Conservation (phyloP, 352 stramenopile species). For the Elongisporangium senticosum region DNA sequence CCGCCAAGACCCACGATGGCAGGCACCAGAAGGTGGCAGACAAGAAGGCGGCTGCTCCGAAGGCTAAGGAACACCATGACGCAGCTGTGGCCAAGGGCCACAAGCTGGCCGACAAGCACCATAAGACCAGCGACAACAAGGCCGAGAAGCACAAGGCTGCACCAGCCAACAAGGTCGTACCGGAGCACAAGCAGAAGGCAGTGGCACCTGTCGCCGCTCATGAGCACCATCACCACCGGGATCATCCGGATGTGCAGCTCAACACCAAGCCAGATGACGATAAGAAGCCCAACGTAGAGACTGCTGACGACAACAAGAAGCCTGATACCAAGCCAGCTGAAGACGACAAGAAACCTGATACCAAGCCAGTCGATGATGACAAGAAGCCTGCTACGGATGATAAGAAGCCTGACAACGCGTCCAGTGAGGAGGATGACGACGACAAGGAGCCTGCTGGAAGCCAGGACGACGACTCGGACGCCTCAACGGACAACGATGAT, state of each 20-base stretch:
- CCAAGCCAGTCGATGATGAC: not conserved
- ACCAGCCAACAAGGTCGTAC: slow-evolving; percentile 3
- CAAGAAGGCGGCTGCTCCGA: not conserved
- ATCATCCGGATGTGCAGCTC: not conserved
- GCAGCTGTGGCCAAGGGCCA: not conserved
- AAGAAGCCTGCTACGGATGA: not conserved
- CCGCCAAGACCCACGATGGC: too few species aligned
- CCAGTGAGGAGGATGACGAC: not conserved
- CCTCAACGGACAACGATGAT: not conserved
- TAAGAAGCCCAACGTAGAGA: not conserved
- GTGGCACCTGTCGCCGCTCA: not conserved
- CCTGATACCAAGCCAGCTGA: not conserved
- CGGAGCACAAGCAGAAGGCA: not conserved
- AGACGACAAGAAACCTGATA: not conserved
- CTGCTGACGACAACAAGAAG: not conserved
- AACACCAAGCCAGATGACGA: not conserved
- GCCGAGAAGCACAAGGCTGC: not conserved
- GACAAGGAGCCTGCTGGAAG: not conserved
- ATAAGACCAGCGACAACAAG: not conserved
- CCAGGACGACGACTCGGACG: not conserved
- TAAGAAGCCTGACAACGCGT: slow-evolving; percentile 6
- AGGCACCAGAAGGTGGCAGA: too few species aligned
- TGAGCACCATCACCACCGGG: not conserved
- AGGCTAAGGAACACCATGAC: not conserved
- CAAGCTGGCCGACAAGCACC: not conserved